phyloP scores from a whole-genome alignment of 2,329 filamentous ascomycete genomes.

The Nectriaceae sp. region DNA sequence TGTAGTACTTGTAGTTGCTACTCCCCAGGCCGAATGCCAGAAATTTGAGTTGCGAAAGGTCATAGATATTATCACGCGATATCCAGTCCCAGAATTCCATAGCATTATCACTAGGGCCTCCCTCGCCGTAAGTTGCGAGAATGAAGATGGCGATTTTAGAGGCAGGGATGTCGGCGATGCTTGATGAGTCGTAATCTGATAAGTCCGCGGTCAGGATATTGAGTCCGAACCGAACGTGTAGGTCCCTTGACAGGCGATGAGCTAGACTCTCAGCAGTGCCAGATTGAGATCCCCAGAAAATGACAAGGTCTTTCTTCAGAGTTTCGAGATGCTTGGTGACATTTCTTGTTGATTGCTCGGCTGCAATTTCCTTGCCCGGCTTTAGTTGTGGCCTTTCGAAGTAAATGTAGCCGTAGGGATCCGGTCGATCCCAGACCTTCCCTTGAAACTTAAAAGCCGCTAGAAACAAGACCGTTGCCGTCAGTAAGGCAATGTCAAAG shows the following conservation, averaged over 20 bases:
- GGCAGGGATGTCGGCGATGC: slow-evolving; percentile 29
- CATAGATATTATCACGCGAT: slow-evolving; percentile 14
- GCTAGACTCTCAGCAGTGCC: slow-evolving; percentile 93
- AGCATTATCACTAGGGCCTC: slow-evolving; percentile 43
- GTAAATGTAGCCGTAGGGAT: too few species aligned
- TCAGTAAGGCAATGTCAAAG: too few species aligned
- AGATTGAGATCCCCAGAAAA: slow-evolving; percentile 96
- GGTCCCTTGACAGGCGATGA: slow-evolving; percentile 84
- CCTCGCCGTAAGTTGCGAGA: slow-evolving; percentile 43
- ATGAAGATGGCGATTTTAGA: slow-evolving; percentile 37
- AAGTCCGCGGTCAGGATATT: slow-evolving; percentile 77
- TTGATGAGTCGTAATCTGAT: slow-evolving; percentile 47
- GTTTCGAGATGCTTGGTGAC: slow-evolving; percentile 40
- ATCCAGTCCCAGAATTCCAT: slow-evolving; percentile 32
- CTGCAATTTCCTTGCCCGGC: too few species aligned
- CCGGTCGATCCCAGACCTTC: too few species aligned
- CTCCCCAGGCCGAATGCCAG: slow-evolving; percentile 42
- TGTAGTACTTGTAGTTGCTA: slow-evolving; percentile 41
- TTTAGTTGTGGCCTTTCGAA: too few species aligned
- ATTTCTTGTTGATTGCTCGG: slow-evolving; percentile 46
- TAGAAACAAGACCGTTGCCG: too few species aligned
- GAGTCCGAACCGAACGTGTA: slow-evolving; percentile 81
- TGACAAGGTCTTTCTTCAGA: slow-evolving; percentile 76
- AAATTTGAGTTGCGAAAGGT: slow-evolving; percentile 30
- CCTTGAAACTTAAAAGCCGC: too few species aligned